Evolutionary conservation across 495 filamentous ascomycete species (phyloP).

Genomic region (Aspergillus conjunctus): DNA sequence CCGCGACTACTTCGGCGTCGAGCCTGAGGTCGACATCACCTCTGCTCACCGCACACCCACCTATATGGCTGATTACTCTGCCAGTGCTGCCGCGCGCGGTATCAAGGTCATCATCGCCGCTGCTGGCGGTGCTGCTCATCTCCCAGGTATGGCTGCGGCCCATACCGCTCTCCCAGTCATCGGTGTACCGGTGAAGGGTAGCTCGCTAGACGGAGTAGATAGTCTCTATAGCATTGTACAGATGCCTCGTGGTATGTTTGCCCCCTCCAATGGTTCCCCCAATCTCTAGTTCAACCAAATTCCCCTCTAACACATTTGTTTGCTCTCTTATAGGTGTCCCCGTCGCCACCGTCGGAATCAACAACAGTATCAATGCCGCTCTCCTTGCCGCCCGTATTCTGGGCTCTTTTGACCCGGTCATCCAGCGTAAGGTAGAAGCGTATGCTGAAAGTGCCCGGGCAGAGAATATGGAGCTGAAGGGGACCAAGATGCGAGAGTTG

Average conservation of each 20-base stretch:
- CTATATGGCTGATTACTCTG: conserved; percentile 77
- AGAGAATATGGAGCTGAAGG: conserved; percentile 59
- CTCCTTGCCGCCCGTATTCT: conserved; percentile 85
- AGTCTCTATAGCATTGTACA: conserved; percentile 88
- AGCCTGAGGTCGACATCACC: conserved; percentile 78
- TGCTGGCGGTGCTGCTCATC: conserved; percentile 87
- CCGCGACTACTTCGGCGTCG: conserved; percentile 67
- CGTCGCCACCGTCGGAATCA: conserved; percentile 87
- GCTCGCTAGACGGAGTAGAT: conserved; percentile 83
- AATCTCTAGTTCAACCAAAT: background rate
- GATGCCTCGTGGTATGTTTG: conserved; percentile 70
- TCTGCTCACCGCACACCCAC: conserved; percentile 91
- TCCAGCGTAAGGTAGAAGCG: conserved; percentile 62
- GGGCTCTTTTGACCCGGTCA: conserved; percentile 61
- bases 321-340: conserved; percentile 62
- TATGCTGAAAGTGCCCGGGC: conserved; percentile 74
- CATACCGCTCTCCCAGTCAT: conserved; percentile 90
- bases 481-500: conserved; percentile 50
- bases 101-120: conserved; percentile 93
- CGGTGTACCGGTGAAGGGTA: conserved; percentile 88
- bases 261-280: background rate
- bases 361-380: conserved; percentile 91
- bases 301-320: background rate
- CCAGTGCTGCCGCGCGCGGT: conserved; percentile 64
- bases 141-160: conserved; percentile 90